Conservation (phyloP, 805 yeast genomes). For the Scheffersomyces ergatensis region DNA sequence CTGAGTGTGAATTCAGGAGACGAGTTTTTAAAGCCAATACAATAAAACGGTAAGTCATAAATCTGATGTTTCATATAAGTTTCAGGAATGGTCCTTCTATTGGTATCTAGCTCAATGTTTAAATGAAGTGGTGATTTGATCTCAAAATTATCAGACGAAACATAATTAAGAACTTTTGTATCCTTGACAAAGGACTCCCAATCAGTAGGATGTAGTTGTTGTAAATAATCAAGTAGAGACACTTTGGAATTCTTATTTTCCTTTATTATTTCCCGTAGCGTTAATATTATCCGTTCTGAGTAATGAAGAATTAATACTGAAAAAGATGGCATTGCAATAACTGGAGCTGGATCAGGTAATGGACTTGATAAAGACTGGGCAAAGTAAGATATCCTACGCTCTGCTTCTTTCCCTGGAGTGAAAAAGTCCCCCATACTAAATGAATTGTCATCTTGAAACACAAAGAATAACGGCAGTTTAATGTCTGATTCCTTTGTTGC, state of each 20-base stretch:
- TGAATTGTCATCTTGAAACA: constrained; percentile 46
- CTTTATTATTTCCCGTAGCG: constrained; percentile 44
- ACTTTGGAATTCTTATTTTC: constrained; percentile 45
- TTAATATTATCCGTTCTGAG: constrained; percentile 46
- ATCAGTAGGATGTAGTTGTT: constrained; percentile 66
- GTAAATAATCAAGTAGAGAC: constrained; percentile 75
- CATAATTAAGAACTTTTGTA: constrained; percentile 45
- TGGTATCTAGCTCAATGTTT: neutral
- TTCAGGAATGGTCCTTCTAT: neutral
- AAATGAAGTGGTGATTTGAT: neutral
- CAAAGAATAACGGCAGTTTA: constrained; percentile 45
- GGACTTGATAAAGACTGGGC: constrained; percentile 52
- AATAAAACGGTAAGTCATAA: constrained; percentile 66
- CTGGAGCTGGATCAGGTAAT: constrained; percentile 47
- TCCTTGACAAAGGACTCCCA: constrained; percentile 83
- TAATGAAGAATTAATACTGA: constrained; percentile 54
- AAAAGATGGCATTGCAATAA: constrained; percentile 47
- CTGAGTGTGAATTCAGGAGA: constrained; percentile 61
- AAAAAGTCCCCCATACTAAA: constrained; percentile 37
- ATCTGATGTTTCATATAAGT: constrained; percentile 33
- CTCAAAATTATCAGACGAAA: constrained; percentile 3
- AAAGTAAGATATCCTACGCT: constrained; percentile 50
- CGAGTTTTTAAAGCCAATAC: constrained; percentile 69
- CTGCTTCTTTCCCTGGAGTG: constrained; percentile 47
- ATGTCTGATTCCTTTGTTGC: constrained; percentile 22